Base-by-base conservation (phyloP, 257 asterid species). In the Scutellaria minor region DNA sequence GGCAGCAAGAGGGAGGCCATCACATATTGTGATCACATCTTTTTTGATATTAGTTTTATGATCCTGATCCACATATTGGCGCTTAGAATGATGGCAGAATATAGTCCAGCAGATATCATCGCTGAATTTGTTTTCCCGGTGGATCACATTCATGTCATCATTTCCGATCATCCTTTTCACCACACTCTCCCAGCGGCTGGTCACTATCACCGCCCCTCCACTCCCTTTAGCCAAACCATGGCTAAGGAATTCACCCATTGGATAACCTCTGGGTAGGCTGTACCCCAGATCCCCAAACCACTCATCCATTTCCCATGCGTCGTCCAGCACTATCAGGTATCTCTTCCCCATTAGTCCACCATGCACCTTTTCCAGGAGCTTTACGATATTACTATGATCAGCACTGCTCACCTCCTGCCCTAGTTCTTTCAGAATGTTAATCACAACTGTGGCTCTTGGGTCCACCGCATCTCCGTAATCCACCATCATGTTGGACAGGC, bases 1-100 rank as follows among this genome's bases (percentile, higher is more conserved):
- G 11, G 77, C 77, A 48, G 51, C 77, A 31, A 72, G 68, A 0
- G 77, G 77, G 9, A 72, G 60, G 48, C 77, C 77, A n/a, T 48
- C 45, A 39, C 70, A 60, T 39, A 31, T 47, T 12, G 45, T 5
- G 35, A 35, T 47, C 1, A 72, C 35, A 3, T 37, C 59, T 1
- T 46, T 7, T 37, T 11, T 18, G 18, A 18, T 18, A 18, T 18
- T 18, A 18, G 18, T 0, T 0, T 18, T 18, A 18, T 18, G 0
- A 18, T 18, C 18, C 18, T 18, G 18, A 18, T 18, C 18, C 18
- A 18, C 18, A 18, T 0, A 18, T 18, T 18, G 18, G 18, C 0
- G 0, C 18, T 18, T 18, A 18, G 18, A 18, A 18, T 27, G 35
- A 6, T 52, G 9, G 10, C 8, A 1, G 58, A 52, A 13, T 6